A percentile compares a stretch with the other conserved stretches of the same genome.
Evolutionary conservation across 2,329 filamentous ascomycete species (phyloP).

Genomic region (Cucurbitaria berberidis): DNA sequence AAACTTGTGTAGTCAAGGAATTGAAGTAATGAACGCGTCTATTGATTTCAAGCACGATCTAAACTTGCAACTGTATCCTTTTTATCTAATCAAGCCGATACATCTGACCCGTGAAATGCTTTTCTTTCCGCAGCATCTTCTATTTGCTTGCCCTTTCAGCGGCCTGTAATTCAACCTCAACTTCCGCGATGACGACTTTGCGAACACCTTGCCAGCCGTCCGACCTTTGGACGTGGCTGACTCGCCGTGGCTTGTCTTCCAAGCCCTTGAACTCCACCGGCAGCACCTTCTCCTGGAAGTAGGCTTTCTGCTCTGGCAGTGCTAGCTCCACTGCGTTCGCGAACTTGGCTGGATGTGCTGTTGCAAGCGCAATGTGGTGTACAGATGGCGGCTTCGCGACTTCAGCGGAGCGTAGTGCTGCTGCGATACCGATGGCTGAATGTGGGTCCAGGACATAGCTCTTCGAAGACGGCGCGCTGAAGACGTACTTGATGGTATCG

Average conservation of each 20-base stretch:
- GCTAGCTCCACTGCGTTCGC: conserved; percentile 82
- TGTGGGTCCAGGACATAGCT: conserved; percentile 91
- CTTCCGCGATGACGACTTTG: conserved; percentile 75
- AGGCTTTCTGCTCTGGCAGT: conserved; percentile 72
- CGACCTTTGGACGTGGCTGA: conserved; percentile 69
- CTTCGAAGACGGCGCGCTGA: conserved; percentile 56
- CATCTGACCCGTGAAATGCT: neutral
- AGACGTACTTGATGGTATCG: conserved; percentile 54
- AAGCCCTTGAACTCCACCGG: conserved; percentile 83
- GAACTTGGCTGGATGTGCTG: conserved; percentile 96
- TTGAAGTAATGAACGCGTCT: neutral
- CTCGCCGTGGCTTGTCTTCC: conserved; percentile 74
- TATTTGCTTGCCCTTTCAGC: conserved; percentile 33
- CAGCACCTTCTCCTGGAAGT: conserved; percentile 78
- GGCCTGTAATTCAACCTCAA: conserved; percentile 57
- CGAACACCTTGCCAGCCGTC: conserved; percentile 76
- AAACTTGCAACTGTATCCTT: neutral
- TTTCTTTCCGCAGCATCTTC: neutral
- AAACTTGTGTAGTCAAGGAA: neutral
- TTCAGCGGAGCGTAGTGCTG: conserved; percentile 71
- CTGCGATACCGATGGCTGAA: conserved; percentile 83
- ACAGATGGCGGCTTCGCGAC: conserved; percentile 56
- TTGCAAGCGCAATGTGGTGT: conserved; percentile 83
- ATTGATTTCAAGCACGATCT: neutral
- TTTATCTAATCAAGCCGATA: conserved; percentile 2